Evolutionary conservation across 306 rosid genomes (phyloP).

Genomic region (Citrullus amarus): DNA sequence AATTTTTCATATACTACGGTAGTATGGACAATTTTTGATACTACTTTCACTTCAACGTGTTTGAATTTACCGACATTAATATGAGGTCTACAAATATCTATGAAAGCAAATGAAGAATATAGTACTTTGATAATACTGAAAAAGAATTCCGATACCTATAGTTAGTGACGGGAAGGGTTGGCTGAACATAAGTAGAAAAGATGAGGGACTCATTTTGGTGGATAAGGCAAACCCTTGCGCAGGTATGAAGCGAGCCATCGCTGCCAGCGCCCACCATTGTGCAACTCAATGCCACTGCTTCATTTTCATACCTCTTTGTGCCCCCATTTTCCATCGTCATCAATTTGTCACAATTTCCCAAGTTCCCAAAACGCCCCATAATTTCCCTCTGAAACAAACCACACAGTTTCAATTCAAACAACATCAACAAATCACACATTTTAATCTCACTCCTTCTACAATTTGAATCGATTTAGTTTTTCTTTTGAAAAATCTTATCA

Average conservation of each 20-base stretch:
- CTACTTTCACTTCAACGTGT: too few species aligned
- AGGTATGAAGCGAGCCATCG: constrained; percentile 66
- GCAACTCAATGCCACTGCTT: constrained; percentile 77
- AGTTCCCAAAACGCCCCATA: constrained; percentile 44
- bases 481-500: too few species aligned
- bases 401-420: too few species aligned
- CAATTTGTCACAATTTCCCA: constrained; percentile 56
- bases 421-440: too few species aligned
- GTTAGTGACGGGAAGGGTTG: constrained; percentile 61
- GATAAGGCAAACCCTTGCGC: constrained; percentile 71
- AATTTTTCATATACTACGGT: too few species aligned
- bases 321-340: constrained; percentile 21
- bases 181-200: constrained; percentile 66
- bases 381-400: constrained; percentile 23
- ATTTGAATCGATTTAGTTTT: too few species aligned
- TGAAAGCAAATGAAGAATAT: too few species aligned
- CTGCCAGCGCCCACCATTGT: constrained; percentile 88
- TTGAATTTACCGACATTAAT: too few species aligned
- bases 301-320: constrained; percentile 25
- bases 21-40: too few species aligned
- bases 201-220: constrained; percentile 63
- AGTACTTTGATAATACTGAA: too few species aligned
- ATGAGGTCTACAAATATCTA: too few species aligned
- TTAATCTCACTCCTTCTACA: too few species aligned
- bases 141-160: neutral